phyloP scores from a whole-genome alignment of 2,329 filamentous ascomycete species.

The Penicillium sp. region DNA sequence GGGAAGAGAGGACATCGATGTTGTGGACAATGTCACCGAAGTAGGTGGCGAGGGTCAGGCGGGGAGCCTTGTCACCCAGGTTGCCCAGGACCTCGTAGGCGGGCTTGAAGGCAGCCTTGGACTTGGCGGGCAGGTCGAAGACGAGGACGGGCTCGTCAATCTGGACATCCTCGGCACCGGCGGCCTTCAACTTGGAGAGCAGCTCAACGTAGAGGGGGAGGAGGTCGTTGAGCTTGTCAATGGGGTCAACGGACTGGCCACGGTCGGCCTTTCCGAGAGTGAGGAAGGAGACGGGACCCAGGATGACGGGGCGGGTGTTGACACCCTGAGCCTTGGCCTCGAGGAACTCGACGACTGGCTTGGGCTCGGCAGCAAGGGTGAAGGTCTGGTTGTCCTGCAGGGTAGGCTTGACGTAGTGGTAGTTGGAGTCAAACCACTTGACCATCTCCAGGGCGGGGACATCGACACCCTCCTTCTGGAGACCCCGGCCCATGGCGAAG shows the following conservation, averaged over 20 bases:
- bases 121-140: conserved; percentile 85
- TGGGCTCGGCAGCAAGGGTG: conserved; percentile 82
- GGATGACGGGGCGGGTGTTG: conserved; percentile 85
- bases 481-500: conserved; percentile 99
- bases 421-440: conserved; percentile 90
- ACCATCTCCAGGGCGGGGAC: conserved; percentile 73
- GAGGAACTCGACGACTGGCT: conserved; percentile 90
- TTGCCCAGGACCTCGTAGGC: conserved; percentile 81
- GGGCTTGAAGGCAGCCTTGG: conserved; percentile 97
- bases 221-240: conserved; percentile 89
- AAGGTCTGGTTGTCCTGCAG: conserved; percentile 96
- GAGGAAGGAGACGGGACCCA: conserved; percentile 97
- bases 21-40: conserved; percentile 99
- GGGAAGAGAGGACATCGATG: conserved; percentile 80
- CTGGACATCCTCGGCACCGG: conserved; percentile 94
- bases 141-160: conserved; percentile 98
- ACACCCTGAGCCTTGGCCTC: conserved; percentile 99
- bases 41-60: conserved; percentile 92
- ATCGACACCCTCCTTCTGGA: conserved; percentile 80
- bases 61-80: conserved; percentile 78
- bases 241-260: conserved; percentile 88
- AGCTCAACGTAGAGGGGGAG: conserved; percentile 94
- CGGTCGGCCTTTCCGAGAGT: conserved; percentile 97
- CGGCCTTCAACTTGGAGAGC: conserved; percentile 88
- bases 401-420: conserved; percentile 99